These are phyloP conservation scores for Luffa acutangula DNA, from an alignment of 306 rosid genomes.

Conservation along the genomic window DNA sequence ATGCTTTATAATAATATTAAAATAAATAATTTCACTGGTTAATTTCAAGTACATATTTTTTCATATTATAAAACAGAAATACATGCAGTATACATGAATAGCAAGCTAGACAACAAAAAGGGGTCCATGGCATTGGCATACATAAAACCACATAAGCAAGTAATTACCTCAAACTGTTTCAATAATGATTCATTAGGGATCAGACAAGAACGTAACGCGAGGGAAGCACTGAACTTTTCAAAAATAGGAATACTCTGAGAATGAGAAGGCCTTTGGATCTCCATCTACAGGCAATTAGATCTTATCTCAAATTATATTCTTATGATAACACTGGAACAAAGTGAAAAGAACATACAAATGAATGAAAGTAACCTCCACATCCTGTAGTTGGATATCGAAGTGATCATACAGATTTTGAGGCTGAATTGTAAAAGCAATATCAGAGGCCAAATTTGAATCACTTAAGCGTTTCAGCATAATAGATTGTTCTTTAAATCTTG, in stretches of 20 bases:
- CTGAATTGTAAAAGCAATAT: conserved; percentile 22
- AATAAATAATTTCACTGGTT: not conserved
- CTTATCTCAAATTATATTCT: conserved; percentile 8
- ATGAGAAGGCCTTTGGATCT: conserved; percentile 28
- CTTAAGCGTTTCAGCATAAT: conserved; percentile 26
- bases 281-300: conserved; percentile 34
- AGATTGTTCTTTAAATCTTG: conserved; percentile 26
- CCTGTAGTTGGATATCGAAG: conserved; percentile 51
- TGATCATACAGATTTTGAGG: conserved; percentile 48
- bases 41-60: not conserved
- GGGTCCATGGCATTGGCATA: not conserved
- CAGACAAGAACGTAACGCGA: conserved; percentile 41
- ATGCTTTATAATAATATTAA: not conserved
- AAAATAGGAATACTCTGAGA: conserved; percentile 37
- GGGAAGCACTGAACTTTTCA: conserved; percentile 45
- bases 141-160: not conserved
- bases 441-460: conserved; percentile 26
- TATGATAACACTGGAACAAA: not conserved
- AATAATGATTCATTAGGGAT: conserved; percentile 54
- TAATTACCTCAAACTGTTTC: conserved; percentile 70
- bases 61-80: not conserved
- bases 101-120: not conserved
- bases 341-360: conserved; percentile 7
- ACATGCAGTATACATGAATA: not conserved
- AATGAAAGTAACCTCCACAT: conserved; percentile 49